Conservation (phyloP, 495 filamentous ascomycete species). For the Aspergillus heteromorphus region DNA sequence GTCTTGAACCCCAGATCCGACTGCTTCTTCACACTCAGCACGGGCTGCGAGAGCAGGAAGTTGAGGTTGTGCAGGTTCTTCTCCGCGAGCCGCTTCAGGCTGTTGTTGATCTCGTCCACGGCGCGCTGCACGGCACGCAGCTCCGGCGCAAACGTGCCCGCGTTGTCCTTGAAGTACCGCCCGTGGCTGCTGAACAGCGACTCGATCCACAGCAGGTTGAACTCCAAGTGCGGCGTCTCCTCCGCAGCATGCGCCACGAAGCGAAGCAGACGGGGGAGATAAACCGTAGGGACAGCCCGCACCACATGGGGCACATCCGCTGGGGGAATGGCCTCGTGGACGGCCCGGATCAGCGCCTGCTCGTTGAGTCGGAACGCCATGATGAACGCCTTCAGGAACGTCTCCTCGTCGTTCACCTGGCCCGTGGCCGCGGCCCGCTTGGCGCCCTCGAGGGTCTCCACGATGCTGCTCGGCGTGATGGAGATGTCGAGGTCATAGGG, state of each 20-base stretch:
- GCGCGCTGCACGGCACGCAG: slow-evolving; percentile 72
- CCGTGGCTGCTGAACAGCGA: slow-evolving; percentile 78
- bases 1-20: slow-evolving; percentile 21
- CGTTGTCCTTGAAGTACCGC: slow-evolving; percentile 72
- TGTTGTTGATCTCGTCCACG: slow-evolving; percentile 68
- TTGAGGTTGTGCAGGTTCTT: slow-evolving; percentile 82
- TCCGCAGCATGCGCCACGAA: slow-evolving; percentile 86
- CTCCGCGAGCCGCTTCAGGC: slow-evolving; percentile 69
- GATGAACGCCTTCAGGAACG: slow-evolving; percentile 85
- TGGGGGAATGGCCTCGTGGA: slow-evolving; percentile 79
- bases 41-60: slow-evolving; percentile 58
- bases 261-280: slow-evolving; percentile 72
- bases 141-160: slow-evolving; percentile 70
- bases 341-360: slow-evolving; percentile 64
- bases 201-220: slow-evolving; percentile 89
- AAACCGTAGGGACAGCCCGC: slow-evolving; percentile 74
- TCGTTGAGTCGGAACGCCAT: slow-evolving; percentile 97
- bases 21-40: slow-evolving; percentile 32
- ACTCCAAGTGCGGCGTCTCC: slow-evolving; percentile 86
- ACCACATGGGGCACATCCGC: slow-evolving; percentile 74
- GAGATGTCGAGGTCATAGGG: slow-evolving; percentile 93
- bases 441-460: slow-evolving; percentile 59
- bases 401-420: slow-evolving; percentile 48
- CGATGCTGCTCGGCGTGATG: slow-evolving; percentile 77
- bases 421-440: slow-evolving; percentile 26